A percentile compares a stretch with the other conserved stretches of the same genome.
These are phyloP conservation scores for Neurospora sp. DNA, from an alignment of 495 filamentous ascomycete genomes.

Conservation along the genomic window DNA sequence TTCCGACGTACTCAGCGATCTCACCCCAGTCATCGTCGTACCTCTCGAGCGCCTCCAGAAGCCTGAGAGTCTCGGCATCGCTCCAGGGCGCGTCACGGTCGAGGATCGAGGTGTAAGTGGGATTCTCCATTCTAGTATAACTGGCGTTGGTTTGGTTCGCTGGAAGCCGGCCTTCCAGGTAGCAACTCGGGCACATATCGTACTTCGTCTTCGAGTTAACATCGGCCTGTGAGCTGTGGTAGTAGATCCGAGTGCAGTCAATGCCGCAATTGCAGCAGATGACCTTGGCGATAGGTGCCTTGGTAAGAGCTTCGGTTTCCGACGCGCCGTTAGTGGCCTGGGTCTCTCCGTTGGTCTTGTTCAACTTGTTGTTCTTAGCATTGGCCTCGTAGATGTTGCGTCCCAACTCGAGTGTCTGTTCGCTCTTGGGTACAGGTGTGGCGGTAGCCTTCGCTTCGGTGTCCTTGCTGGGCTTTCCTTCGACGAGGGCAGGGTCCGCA, in stretches of 20 bases:
- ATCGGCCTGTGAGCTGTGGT: conserved; percentile 64
- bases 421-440: conserved; percentile 59
- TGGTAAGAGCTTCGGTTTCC: conserved; percentile 43
- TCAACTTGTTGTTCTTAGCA: conserved; percentile 71
- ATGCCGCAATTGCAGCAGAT: conserved; percentile 86
- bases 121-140: conserved; percentile 82
- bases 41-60: conserved; percentile 82
- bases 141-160: conserved; percentile 58
- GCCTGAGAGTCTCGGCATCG: conserved; percentile 71
- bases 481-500: conserved; percentile 53
- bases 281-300: conserved; percentile 44
- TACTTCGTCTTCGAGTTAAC: conserved; percentile 55
- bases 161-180: conserved; percentile 69
- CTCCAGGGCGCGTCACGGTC: conserved; percentile 83
- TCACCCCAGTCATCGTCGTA: conserved; percentile 93
- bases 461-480: conserved; percentile 62
- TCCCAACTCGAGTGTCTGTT: conserved; percentile 79
- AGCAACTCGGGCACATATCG: conserved; percentile 85
- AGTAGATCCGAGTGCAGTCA: conserved; percentile 86
- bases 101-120: conserved; percentile 57
- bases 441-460: conserved; percentile 59
- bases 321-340: conserved; percentile 47
- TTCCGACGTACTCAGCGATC: conserved; percentile 83
- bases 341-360: conserved; percentile 63
- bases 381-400: conserved; percentile 93